phyloP scores from a whole-genome alignment of 108 stramenopile genomes.

The Pseudonitzschia multistriata region DNA sequence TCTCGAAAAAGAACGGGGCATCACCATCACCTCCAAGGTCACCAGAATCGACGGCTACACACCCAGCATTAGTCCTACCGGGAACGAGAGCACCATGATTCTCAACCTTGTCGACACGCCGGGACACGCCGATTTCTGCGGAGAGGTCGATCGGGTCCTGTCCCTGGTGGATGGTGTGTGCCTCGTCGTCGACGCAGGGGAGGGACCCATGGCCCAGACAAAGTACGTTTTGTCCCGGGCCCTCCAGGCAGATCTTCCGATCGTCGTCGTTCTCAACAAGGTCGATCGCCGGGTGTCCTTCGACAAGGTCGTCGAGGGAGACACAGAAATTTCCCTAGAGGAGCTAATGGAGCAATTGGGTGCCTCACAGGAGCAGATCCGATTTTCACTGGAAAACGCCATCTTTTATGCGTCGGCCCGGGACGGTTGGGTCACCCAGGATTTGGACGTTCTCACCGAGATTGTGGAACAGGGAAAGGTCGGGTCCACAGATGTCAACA shows the following conservation, averaged over 20 bases:
- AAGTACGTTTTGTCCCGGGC: constrained; percentile 95
- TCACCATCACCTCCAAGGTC: constrained; percentile 94
- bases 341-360: constrained; percentile 88
- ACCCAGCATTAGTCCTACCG: constrained; percentile 68
- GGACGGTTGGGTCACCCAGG: constrained; percentile 87
- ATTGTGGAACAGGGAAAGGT: constrained; percentile 26
- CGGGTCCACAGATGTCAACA: constrained; percentile 16
- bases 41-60: constrained; percentile 65
- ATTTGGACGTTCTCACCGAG: constrained; percentile 49
- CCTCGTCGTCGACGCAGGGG: constrained; percentile 83
- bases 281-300: constrained; percentile 83
- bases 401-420: constrained; percentile 91
- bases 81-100: constrained; percentile 79
- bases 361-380: constrained; percentile 77
- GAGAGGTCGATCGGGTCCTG: constrained; percentile 93
- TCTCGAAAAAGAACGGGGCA: constrained; percentile 94
- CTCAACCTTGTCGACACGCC: constrained; percentile 75
- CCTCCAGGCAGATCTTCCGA: constrained; percentile 69
- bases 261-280: constrained; percentile 98
- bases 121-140: constrained; percentile 95
- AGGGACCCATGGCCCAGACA: constrained; percentile 96
- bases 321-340: constrained; percentile 83
- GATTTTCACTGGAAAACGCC: constrained; percentile 73
- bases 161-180: constrained; percentile 91
- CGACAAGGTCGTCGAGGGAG: constrained; percentile 77